These are phyloP conservation scores for Austroboletus festivus DNA, from an alignment of 768 basidiomycete species.

Conservation along the genomic window DNA sequence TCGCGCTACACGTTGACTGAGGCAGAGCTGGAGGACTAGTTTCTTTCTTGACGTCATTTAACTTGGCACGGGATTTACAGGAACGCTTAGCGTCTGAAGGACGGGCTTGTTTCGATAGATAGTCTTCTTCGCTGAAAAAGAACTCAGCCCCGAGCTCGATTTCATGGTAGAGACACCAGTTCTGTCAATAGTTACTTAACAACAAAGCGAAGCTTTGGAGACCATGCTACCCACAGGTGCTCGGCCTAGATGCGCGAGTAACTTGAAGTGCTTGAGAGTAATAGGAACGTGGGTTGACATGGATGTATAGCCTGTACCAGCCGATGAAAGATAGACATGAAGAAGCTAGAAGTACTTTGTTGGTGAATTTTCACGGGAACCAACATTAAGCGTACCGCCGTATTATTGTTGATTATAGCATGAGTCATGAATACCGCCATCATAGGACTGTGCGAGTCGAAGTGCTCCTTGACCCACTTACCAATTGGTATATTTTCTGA, in stretches of 20 bases:
- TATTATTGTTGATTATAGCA: slow-evolving; percentile 66
- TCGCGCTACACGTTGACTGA: slow-evolving; percentile 16
- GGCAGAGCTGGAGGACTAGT: slow-evolving; percentile 30
- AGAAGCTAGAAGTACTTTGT: slow-evolving; percentile 38
- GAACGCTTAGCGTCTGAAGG: slow-evolving; percentile 21
- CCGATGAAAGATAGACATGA: slow-evolving; percentile 40
- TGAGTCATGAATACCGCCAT: slow-evolving; percentile 72
- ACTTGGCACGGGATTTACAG: slow-evolving; percentile 25
- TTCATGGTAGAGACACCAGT: slow-evolving; percentile 51
- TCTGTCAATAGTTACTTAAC: slow-evolving; percentile 35
- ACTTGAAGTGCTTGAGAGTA: slow-evolving; percentile 72
- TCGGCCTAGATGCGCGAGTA: slow-evolving; percentile 66
- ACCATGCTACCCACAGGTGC: slow-evolving; percentile 47
- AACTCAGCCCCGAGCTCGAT: slow-evolving; percentile 68
- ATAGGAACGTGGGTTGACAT: slow-evolving; percentile 51
- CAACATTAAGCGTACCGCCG: slow-evolving; percentile 22
- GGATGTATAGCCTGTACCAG: slow-evolving; percentile 19
- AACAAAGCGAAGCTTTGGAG: neutral
- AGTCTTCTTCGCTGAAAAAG: slow-evolving; percentile 68
- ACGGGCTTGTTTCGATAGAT: slow-evolving; percentile 40
- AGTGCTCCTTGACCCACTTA: slow-evolving; percentile 54
- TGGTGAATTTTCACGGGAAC: neutral
- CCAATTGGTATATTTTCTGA: slow-evolving; percentile 40
- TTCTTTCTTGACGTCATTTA: slow-evolving; percentile 42
- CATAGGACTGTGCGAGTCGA: slow-evolving; percentile 52